These are phyloP conservation scores for Thraustochytrium striatum DNA, from an alignment of 352 stramenopile genomes.

Conservation along the genomic window DNA sequence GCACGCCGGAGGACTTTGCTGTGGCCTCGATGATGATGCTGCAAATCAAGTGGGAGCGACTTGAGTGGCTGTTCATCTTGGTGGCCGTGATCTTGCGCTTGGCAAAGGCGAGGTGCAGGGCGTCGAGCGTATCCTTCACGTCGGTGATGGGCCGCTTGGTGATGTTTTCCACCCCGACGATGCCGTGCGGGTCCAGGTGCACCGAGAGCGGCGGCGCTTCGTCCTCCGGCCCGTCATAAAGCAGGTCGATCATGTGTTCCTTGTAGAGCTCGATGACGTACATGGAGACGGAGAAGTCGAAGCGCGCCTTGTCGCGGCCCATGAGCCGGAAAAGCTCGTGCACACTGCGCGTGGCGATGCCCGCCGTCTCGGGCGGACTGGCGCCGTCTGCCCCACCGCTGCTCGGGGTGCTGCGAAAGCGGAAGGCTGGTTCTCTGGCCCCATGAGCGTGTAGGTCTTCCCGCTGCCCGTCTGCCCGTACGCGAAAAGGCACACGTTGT, in stretches of 20 bases:
- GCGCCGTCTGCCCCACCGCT: not conserved
- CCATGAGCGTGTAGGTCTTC: conserved; percentile 96
- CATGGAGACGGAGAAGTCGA: conserved; percentile 68
- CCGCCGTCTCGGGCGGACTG: conserved; percentile 56
- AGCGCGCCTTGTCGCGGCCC: conserved; percentile 72
- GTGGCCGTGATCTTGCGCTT: conserved; percentile 51
- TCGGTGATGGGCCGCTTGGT: not conserved
- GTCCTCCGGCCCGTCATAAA: conserved; percentile 56
- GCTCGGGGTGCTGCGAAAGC: not conserved
- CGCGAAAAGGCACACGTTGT: conserved; percentile 91
- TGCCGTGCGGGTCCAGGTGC: conserved; percentile 60
- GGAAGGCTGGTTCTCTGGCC: conserved; percentile 71
- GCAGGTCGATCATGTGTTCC: conserved; percentile 94
- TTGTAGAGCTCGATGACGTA: conserved; percentile 99
- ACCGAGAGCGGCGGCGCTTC: conserved; percentile 61
- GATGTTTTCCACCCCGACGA: conserved; percentile 33
- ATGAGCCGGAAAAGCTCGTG: conserved; percentile 85
- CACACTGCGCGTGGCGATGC: conserved; percentile 94
- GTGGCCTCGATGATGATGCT: conserved; percentile 67
- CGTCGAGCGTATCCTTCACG: conserved; percentile 3
- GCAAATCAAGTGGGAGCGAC: conserved; percentile 58
- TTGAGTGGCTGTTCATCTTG: conserved; percentile 50
- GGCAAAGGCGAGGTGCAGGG: conserved; percentile 31
- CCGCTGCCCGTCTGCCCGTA: conserved; percentile 89
- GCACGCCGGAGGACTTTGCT: conserved; percentile 68